Evolutionary conservation across 2,329 filamentous ascomycete genomes (phyloP), one percentile per base, ranked within the genome.

Genomic region (Fusarium sarcochroum): DNA sequence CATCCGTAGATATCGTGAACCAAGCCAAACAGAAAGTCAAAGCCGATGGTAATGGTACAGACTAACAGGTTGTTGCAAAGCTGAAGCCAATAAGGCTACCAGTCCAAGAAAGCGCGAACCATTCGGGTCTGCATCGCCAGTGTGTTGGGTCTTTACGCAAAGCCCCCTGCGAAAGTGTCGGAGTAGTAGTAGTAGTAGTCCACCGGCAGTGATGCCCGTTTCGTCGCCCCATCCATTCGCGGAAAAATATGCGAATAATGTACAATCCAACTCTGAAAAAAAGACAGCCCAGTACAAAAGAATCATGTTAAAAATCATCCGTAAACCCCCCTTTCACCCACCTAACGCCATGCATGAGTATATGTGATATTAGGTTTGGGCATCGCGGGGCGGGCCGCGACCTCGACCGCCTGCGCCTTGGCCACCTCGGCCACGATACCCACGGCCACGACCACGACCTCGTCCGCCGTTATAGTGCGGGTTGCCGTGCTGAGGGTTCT

Each of bases 221-320:
- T 78, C 74, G 77, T 77, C 75, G 60, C 72, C 75, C 72, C 75
- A 69, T 75, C 77, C 68, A 76, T 79, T 78, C 79, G 79, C 79
- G 73, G 40, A 72, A 72, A 63, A 74, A 75, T 70, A 71, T 72
- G 77, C 78, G 78, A 79, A 78, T 80, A 80, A 76, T 80, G 75
- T 81, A 81, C 79, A 81, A 80, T 80, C 78, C 78, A 80, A 80
- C 75, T 76, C 53, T 69, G 57, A 76, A 76, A 76, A 76, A 76
- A 76, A 66, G 72, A 69, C 66, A 70, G 69, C 66, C 65, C 64
- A 66, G 66, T 74, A 74, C 70, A 73, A 72, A 73, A 73, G 76
- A 73, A 66, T 66, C 73, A 76, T 76, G 71, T 75, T 66, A 75
- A 70, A 75, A 68, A 55, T 59, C 62, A 70, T 49, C 65, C 68